These are phyloP conservation scores for Luffa aegyptiaca DNA, from an alignment of 306 rosid species.

Conservation along the genomic window DNA sequence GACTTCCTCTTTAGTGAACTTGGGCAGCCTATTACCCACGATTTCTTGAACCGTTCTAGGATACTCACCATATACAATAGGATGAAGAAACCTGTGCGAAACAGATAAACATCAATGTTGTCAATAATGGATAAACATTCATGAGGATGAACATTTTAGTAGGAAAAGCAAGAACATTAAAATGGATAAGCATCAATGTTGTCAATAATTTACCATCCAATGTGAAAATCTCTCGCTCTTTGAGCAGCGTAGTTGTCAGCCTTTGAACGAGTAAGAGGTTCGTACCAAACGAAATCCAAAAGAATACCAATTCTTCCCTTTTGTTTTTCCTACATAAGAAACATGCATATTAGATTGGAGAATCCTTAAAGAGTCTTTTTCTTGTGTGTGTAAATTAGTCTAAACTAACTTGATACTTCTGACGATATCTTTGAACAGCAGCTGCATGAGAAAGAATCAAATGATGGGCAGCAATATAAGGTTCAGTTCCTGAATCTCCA, in stretches of 20 bases:
- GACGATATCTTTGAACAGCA: slow-evolving; percentile 75
- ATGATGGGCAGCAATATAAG: slow-evolving; percentile 74
- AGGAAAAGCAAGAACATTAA: neutral
- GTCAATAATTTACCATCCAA: slow-evolving; percentile 63
- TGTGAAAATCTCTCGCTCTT: slow-evolving; percentile 86
- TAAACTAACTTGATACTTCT: slow-evolving; percentile 53
- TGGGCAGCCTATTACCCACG: slow-evolving; percentile 78
- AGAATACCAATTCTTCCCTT: slow-evolving; percentile 77
- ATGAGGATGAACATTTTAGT: neutral
- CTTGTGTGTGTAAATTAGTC: neutral
- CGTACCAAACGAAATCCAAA: slow-evolving; percentile 87
- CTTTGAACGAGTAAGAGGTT: slow-evolving; percentile 76
- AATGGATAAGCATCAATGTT: neutral
- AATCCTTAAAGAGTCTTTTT: neutral
- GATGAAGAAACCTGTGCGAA: slow-evolving; percentile 74
- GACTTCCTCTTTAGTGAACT: slow-evolving; percentile 67
- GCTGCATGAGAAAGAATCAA: slow-evolving; percentile 76
- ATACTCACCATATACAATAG: slow-evolving; percentile 82
- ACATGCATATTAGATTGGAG: neutral
- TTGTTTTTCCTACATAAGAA: slow-evolving; percentile 47
- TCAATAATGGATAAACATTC: too few species aligned
- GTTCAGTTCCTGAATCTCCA: slow-evolving; percentile 82
- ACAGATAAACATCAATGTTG: too few species aligned
- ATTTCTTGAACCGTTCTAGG: slow-evolving; percentile 68
- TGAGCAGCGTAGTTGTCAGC: slow-evolving; percentile 89